Base-by-base conservation (phyloP, 2,329 filamentous ascomycete genomes). In the Lachnellula cervina region DNA sequence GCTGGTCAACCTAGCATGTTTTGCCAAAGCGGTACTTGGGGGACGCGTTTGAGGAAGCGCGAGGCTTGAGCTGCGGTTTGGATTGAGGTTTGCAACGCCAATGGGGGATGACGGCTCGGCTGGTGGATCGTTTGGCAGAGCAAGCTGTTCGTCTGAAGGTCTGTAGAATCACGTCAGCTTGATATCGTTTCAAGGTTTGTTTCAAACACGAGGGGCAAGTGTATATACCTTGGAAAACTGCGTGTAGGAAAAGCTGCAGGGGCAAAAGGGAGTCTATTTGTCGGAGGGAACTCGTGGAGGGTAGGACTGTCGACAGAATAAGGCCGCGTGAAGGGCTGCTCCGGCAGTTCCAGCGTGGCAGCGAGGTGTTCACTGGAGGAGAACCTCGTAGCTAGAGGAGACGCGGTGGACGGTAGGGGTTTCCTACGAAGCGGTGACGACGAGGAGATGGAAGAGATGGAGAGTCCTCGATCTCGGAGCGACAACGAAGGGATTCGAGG, bases 261-360 rank as follows among this genome's bases (percentile, higher is more conserved):
- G n/a, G 49, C 17, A 44, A 51, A 56, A 17, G 59, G 61, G 25
- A 54, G 43, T 45, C 21, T 61, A 59, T 50, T 54, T 16, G 59
- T 60, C 4, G 62, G 58, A 51, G 78, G 77, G 64, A 81, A 83
- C 65, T 83, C 80, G 77, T 85, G 84, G 49, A 85, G 71, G 34
- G 80, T 84, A 58, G 81, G 82, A 67, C 81, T 84, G 68, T 85
- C 81, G 53, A 83, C 68, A 14, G 80, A 79, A 62, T 72, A 79
- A 34, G 78, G 77, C 58, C 81, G 75, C n/a, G 75, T 74, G 66
- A 80, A 82, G 49, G 80, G 71, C n/a, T 80, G 78, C 59, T 74
- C 74, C 43, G 75, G 72, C 21, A 79, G 71, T 57, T 76, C 73
- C 51, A 72, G 68, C 49, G 65, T 71, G 38, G 71, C 70, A 63